phyloP scores from a whole-genome alignment of 768 basidiomycete genomes.

The Megacollybia marginata region DNA sequence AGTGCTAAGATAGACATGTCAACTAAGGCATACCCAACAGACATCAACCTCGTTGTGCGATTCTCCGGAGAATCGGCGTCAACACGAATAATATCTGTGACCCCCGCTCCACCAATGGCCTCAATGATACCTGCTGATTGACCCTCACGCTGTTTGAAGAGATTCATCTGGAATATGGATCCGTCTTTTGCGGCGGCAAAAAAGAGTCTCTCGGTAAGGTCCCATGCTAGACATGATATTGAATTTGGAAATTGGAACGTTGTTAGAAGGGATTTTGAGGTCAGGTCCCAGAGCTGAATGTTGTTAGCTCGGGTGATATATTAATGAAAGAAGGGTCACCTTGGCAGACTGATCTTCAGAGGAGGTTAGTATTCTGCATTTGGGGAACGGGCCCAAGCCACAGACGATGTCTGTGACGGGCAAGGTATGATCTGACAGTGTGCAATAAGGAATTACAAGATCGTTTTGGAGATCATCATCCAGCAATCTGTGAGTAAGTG shows the following conservation, averaged over 20 bases:
- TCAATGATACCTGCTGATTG: constrained; percentile 45
- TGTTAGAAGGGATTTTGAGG: constrained; percentile 66
- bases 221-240: constrained; percentile 65
- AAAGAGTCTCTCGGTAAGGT: constrained; percentile 80
- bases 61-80: constrained; percentile 41
- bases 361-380: constrained; percentile 69
- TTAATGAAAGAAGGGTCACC: constrained; percentile 31
- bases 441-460: constrained; percentile 68
- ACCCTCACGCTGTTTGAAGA: constrained; percentile 59
- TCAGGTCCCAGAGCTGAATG: constrained; percentile 71
- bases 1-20: constrained; percentile 1
- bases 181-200: constrained; percentile 79
- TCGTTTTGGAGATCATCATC: constrained; percentile 72
- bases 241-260: constrained; percentile 85
- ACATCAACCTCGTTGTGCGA: constrained; percentile 56
- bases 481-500: constrained; percentile 45
- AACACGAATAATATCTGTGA: constrained; percentile 64
- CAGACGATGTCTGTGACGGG: constrained; percentile 78
- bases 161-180: constrained; percentile 70
- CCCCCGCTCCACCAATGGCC: constrained; percentile 70
- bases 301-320: constrained; percentile 1
- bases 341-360: constrained; percentile 90
- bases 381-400: constrained; percentile 74
- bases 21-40: constrained; percentile 47
- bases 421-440: constrained; percentile 86